These are phyloP conservation scores for Populus euphratica DNA, from an alignment of 345 rosid species.

Conservation along the genomic window DNA sequence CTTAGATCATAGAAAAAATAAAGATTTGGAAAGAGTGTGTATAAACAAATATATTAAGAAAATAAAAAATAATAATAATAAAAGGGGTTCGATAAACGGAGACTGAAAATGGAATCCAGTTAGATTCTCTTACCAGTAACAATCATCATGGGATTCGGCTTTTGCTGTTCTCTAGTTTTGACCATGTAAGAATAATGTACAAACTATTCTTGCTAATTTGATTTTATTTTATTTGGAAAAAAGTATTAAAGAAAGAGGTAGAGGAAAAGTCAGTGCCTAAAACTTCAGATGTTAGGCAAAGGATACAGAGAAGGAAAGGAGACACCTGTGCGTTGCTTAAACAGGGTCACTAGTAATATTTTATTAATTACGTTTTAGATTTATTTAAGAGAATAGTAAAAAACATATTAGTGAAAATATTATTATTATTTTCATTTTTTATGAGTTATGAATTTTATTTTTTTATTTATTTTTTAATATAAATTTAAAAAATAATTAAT, in stretches of 20 bases:
- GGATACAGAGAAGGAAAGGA: background rate
- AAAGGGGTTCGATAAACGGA: background rate
- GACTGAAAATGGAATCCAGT: background rate
- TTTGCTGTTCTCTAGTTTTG: background rate
- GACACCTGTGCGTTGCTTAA: background rate
- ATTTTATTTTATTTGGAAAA: too few species aligned
- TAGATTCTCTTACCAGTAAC: background rate
- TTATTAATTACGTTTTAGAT: too few species aligned
- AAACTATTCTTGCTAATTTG: background rate
- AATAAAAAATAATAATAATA: background rate
- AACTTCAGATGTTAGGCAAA: background rate
- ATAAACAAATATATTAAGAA: background rate
- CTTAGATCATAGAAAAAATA: background rate
- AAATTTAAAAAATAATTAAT: too few species aligned
- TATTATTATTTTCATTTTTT: too few species aligned
- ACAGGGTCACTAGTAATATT: too few species aligned
- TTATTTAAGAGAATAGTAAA: too few species aligned
- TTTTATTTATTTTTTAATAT: too few species aligned
- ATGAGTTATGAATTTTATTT: too few species aligned
- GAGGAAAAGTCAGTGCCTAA: background rate
- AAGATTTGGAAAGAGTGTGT: background rate
- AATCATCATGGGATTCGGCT: background rate
- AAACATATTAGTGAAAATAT: too few species aligned
- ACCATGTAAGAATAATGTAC: background rate
- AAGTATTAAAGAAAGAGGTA: background rate